Conservation (phyloP, 2,329 filamentous ascomycete genomes). For the Fusarium camptoceras region DNA sequence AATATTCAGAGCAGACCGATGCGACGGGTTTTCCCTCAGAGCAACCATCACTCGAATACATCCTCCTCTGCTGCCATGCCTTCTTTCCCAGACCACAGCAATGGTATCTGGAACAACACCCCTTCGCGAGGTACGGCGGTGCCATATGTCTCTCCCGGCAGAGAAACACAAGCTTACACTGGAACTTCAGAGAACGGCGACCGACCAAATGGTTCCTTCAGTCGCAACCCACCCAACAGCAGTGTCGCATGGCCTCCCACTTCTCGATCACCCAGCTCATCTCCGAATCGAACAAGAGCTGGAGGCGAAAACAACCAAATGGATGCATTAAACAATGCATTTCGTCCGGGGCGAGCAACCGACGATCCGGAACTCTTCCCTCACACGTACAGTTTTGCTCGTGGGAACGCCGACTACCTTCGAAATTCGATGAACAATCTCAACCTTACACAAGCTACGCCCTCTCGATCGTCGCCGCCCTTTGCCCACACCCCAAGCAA, state of each 20-base stretch:
- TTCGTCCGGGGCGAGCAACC: slow-evolving; percentile 15
- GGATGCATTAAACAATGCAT: slow-evolving; percentile 3
- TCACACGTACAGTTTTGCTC: slow-evolving; percentile 46
- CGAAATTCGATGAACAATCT: slow-evolving; percentile 36
- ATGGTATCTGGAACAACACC: slow-evolving; percentile 3
- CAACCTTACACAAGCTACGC: slow-evolving; percentile 63
- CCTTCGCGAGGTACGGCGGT: slow-evolving; percentile 59
- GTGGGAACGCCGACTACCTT: slow-evolving; percentile 55
- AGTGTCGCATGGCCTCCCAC: slow-evolving; percentile 69
- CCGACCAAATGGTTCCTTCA: slow-evolving; percentile 70
- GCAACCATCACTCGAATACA: not conserved
- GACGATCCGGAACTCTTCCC: slow-evolving; percentile 45
- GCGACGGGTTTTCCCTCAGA: not conserved
- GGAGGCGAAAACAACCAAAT: slow-evolving; percentile 56
- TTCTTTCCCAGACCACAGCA: not conserved
- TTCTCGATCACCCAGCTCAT: slow-evolving; percentile 63
- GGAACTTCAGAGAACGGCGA: slow-evolving; percentile 46
- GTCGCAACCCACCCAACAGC: slow-evolving; percentile 74
- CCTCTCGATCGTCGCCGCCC: slow-evolving; percentile 60
- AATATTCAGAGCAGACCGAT: not conserved
- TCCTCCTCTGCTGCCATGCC: not conserved
- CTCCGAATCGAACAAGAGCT: slow-evolving; percentile 68
- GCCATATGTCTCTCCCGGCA: not conserved
- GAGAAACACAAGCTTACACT: slow-evolving; percentile 28
- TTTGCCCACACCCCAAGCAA: slow-evolving; percentile 56